Conservation (phyloP, 2,329 filamentous ascomycete genomes). For the Sporothrix pallida region DNA sequence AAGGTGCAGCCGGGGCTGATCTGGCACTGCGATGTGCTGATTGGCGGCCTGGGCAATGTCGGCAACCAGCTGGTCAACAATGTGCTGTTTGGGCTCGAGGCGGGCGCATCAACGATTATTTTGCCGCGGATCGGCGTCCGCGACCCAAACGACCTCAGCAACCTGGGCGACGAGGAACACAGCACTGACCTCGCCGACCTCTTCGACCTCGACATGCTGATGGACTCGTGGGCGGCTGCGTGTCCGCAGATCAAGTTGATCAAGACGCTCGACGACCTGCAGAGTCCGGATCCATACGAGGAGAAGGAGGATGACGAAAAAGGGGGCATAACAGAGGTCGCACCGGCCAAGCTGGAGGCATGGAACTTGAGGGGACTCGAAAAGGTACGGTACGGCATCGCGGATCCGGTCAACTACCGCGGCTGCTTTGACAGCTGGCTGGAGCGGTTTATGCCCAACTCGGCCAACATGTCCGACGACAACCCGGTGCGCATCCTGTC, state of each 20-base stretch:
- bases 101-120: conserved; percentile 37
- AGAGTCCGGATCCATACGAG: not conserved
- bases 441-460: not conserved
- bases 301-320: too few relatives aligned
- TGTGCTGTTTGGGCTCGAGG: conserved; percentile 47
- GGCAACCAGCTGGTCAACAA: conserved; percentile 47
- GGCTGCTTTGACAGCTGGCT: conserved; percentile 37
- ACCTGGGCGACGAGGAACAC: conserved; percentile 33
- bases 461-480: conserved; percentile 19
- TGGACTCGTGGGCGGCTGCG: conserved; percentile 32
- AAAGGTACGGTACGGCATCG: conserved; percentile 33
- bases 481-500: conserved; percentile 33
- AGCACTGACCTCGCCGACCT: conserved; percentile 31
- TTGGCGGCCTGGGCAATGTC: conserved; percentile 49
- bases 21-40: conserved; percentile 46
- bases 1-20: conserved; percentile 46
- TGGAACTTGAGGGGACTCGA: not conserved
- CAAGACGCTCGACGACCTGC: not conserved
- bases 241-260: conserved; percentile 37
- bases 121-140: conserved; percentile 39
- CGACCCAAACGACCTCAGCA: conserved; percentile 35
- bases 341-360: too few relatives aligned
- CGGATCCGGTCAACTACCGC: conserved; percentile 37
- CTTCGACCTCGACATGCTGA: conserved; percentile 35
- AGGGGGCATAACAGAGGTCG: too few relatives aligned